phyloP scores from a whole-genome alignment of 495 filamentous ascomycete genomes.

The Aspergillus bridgeri region DNA sequence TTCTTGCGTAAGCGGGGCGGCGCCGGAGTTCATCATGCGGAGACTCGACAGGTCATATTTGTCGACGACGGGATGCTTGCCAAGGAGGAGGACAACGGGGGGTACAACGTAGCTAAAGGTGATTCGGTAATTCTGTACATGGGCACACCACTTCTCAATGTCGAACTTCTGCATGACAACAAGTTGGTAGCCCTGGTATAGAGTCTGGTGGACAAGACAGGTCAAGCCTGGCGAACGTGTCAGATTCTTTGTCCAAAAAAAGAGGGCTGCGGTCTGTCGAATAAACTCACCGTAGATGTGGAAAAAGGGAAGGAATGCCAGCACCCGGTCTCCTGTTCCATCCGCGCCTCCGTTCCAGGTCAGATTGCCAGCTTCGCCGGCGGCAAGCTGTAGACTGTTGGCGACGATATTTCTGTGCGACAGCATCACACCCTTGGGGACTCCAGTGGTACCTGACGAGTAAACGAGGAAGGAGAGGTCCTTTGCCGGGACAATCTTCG shows the following conservation, averaged over 20 bases:
- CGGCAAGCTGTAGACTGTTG: constrained; percentile 57
- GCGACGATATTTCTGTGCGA: constrained; percentile 78
- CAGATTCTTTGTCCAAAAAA: constrained; percentile 50
- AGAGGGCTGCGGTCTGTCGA: background rate
- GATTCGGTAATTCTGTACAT: constrained; percentile 69
- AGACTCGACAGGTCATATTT: constrained; percentile 80
- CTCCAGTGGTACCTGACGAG: constrained; percentile 84
- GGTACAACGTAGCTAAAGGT: constrained; percentile 83
- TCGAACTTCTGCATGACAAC: constrained; percentile 85
- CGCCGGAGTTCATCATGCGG: constrained; percentile 84
- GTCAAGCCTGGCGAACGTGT: constrained; percentile 60
- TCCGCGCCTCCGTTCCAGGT: constrained; percentile 57
- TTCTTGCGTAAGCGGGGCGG: constrained; percentile 81
- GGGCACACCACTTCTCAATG: constrained; percentile 69
- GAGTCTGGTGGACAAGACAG: constrained; percentile 56
- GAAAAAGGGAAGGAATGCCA: constrained; percentile 89
- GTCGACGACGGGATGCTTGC: constrained; percentile 70
- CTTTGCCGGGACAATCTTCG: constrained; percentile 43
- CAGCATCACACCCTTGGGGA: constrained; percentile 92
- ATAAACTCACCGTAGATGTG: constrained; percentile 74
- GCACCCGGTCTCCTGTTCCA: constrained; percentile 63
- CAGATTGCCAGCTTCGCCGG: constrained; percentile 58
- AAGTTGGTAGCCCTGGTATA: constrained; percentile 65
- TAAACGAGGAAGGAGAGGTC: constrained; percentile 72
- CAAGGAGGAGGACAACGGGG: constrained; percentile 75